Base-by-base conservation (phyloP, 1,284 basidiomycete genomes). In the Trametes polyzona region DNA sequence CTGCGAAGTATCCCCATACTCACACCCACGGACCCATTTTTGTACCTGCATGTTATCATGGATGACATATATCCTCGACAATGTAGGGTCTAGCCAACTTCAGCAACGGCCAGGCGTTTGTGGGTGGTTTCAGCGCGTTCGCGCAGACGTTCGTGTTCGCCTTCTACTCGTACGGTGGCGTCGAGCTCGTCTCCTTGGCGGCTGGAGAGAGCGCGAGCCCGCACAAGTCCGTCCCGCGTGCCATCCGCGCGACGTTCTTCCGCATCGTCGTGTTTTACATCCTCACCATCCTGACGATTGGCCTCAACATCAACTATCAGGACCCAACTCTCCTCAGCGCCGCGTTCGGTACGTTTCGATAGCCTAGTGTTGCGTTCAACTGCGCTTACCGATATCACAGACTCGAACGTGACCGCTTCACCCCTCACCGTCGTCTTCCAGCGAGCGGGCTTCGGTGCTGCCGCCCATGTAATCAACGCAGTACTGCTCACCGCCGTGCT, bases 161-260 rank as follows among this genome's bases (percentile, higher is more conserved):
- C 4, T 84, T 84, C 61, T 90, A 84, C 72, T 87, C 86, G n/a
- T 90, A 83, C 71, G 83, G 85, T 42, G 88, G 88, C n/a, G 86
- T 88, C 27, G 88, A 90, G 62, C 83, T 91, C 5, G 84, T 90
- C 21, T 83, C 85, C 65, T 58, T 83, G 24, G 85, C 87, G 12
- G 86, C 86, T 12, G 86, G 82, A 16, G 83, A 85, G 70, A 80
- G 79, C 7, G 75, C 78, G 54, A 79, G 78, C 61, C 87, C 87
- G 0, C 78, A 80, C 69, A 81, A 82, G 67, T 74, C 83, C 10
- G 83, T 90, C 3, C 88, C 88, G 23, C 77, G 79, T 21, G 89
- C 89, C 0, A 83, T 90, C 70, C 84, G 83, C 60, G 81, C 84
- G 10, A 88, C 88, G 3, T 90, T 89, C 72, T 78, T 82, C 73